Evolutionary conservation across 2,329 filamentous ascomycete species (phyloP), one percentile per base, ranked within the genome.

Genomic region (Sporothrix globosa): DNA sequence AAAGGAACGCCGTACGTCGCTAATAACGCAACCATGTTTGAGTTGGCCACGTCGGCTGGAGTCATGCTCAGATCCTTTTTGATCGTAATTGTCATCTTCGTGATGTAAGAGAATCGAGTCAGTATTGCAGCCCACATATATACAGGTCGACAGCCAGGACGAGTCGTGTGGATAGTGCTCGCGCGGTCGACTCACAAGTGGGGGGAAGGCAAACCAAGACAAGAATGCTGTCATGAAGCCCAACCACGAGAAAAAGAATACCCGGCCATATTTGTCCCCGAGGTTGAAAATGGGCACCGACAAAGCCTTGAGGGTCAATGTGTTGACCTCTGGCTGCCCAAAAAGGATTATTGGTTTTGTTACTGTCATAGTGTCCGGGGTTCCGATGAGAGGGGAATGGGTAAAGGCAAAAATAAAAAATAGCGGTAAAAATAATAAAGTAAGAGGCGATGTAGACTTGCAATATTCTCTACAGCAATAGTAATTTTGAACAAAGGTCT

Each of bases 131-230:
- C 17, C 13, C 44, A 46, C 3, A 46, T 46, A 14, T 1, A 46
- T 17, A 46, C 13, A 46, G 44, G 2, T 5, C 14, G 17, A 46
- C 13, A 46, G 44, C 17, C 10, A 17, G 44, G 44, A 46, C 44
- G 44, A 17, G 1, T 14, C 44, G 44, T 46, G 44, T 14, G 44
- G 44, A 14, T 13, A 46, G 44, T 53, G 19, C 50, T 54, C 24
- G 52, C 14, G 9, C 9, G 53, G 27, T 7, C 27, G 27, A 58
- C 53, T 58, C 24, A 58, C 53, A 14, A 96, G 82, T 75, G 93
- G 93, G 74, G 93, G 92, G 80, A 97, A 97, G 1, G 93, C 91
- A 82, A 96, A 97, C 91, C 91, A 97, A 11, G 92, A 93, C 85
- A 92, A 92, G 81, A 97, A 97, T 7, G 92, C 91, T 69, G 95